A percentile compares a stretch with the other conserved stretches of the same genome.
Evolutionary conservation across 2,329 filamentous ascomycete species (phyloP).

Genomic region (Zymoseptoria brevis): DNA sequence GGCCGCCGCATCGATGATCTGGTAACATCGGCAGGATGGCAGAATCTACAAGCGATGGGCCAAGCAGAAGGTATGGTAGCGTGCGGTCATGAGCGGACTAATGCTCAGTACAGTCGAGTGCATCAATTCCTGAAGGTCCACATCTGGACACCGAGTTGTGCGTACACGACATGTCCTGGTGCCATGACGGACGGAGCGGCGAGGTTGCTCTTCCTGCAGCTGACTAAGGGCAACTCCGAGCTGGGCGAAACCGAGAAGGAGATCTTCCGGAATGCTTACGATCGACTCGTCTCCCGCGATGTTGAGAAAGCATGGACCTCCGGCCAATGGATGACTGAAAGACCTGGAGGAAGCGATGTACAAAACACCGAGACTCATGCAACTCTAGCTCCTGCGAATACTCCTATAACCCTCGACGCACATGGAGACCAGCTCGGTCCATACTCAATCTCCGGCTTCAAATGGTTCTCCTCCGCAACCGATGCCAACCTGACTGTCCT

Average conservation of each 20-base stretch:
- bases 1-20: slow-evolving; percentile 53
- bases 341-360: slow-evolving; percentile 61
- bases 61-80: slow-evolving; percentile 52
- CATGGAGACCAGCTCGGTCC: slow-evolving; percentile 16
- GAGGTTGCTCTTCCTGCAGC: slow-evolving; percentile 37
- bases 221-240: not conserved
- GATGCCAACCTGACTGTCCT: slow-evolving; percentile 58
- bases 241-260: slow-evolving; percentile 7
- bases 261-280: slow-evolving; percentile 31
- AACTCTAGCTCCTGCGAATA: not conserved
- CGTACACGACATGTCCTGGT: slow-evolving; percentile 56
- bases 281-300: slow-evolving; percentile 48
- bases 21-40: slow-evolving; percentile 61
- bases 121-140: slow-evolving; percentile 54
- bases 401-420: not conserved
- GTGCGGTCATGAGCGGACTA: slow-evolving; percentile 50
- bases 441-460: slow-evolving; percentile 59
- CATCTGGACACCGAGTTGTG: slow-evolving; percentile 53
- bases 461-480: slow-evolving; percentile 63
- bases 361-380: slow-evolving; percentile 55
- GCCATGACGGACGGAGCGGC: slow-evolving; percentile 61
- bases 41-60: slow-evolving; percentile 52
- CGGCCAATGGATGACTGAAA: slow-evolving; percentile 72
- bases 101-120: slow-evolving; percentile 46
- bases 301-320: slow-evolving; percentile 56